Evolutionary conservation across 208 protist species (phyloP).

Genomic region (Leishmania braziliensis): DNA sequence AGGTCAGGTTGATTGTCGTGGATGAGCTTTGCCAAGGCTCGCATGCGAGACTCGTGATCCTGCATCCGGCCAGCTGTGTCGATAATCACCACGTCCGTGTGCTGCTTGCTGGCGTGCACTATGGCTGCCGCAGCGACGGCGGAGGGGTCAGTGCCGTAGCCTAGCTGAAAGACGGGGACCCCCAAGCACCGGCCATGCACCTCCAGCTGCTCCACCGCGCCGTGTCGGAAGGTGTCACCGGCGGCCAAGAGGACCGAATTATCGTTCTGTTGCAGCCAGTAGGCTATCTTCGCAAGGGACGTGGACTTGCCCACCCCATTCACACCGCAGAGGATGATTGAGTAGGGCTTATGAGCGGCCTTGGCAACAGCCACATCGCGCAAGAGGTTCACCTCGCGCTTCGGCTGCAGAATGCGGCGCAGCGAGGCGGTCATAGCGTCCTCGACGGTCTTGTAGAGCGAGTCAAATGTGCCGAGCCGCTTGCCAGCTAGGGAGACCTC

Average conservation of each 20-base stretch:
- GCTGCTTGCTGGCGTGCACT: slow-evolving; percentile 76
- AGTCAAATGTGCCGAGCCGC: slow-evolving; percentile 92
- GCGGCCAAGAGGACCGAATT: slow-evolving; percentile 96
- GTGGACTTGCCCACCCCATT: slow-evolving; percentile 99
- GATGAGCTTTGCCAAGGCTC: slow-evolving; percentile 97
- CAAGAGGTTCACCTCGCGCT: slow-evolving; percentile 95
- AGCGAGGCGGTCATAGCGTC: slow-evolving; percentile 90
- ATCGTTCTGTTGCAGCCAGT: slow-evolving; percentile 95
- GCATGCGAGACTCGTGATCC: slow-evolving; percentile 99
- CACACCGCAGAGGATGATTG: slow-evolving; percentile 99
- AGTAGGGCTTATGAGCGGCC: slow-evolving; percentile 91
- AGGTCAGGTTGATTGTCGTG: slow-evolving; percentile 97
- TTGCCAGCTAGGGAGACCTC: slow-evolving; percentile 89
- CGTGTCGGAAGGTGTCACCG: slow-evolving; percentile 99
- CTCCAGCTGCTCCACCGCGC: slow-evolving; percentile 99
- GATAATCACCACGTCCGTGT: slow-evolving; percentile 97
- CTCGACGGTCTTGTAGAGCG: slow-evolving; percentile 80
- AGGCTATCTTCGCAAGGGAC: slow-evolving; percentile 97
- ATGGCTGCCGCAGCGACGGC: slow-evolving; percentile 94
- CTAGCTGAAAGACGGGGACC: slow-evolving; percentile 95
- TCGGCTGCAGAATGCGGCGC: slow-evolving; percentile 96
- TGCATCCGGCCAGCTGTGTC: slow-evolving; percentile 99
- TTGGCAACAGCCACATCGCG: slow-evolving; percentile 82
- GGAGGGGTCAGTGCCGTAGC: slow-evolving; percentile 97
- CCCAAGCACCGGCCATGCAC: slow-evolving; percentile 94